Percentiles rank a stretch among this genome's conserved stretches.
Conservation (phyloP, 768 basidiomycete species). For the Leccinum fibrillosum region DNA sequence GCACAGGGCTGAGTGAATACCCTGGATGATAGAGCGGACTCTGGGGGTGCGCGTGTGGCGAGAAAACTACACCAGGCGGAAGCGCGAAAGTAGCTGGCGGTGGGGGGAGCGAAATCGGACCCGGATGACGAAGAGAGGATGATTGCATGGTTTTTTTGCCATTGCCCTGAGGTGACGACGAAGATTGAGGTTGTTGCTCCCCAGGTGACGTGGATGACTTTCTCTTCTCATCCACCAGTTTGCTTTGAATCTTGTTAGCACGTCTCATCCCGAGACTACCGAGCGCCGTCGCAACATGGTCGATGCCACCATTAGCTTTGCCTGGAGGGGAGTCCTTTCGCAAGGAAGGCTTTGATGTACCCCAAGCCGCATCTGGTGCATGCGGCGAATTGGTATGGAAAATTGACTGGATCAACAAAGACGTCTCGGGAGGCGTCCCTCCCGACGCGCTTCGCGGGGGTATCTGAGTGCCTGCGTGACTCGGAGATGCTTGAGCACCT, state of each 20-base stretch:
- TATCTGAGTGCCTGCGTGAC: not conserved
- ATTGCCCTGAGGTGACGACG: conserved; percentile 11
- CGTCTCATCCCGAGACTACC: conserved; percentile 31
- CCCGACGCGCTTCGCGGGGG: conserved; percentile 6
- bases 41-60: conserved; percentile 34
- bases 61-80: conserved; percentile 33
- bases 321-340: conserved; percentile 7
- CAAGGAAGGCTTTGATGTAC: conserved; percentile 12
- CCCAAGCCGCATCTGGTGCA: conserved; percentile 13
- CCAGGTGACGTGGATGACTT: conserved; percentile 4
- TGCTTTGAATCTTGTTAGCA: conserved; percentile 22
- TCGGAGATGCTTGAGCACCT: conserved; percentile 6
- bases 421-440: conserved; percentile 3
- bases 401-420: conserved; percentile 16
- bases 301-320: conserved; percentile 18
- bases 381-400: conserved; percentile 6
- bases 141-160: conserved; percentile 18
- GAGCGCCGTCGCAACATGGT: conserved; percentile 20
- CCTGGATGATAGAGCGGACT: conserved; percentile 41
- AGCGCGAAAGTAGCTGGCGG: conserved; percentile 50
- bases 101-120: conserved; percentile 67
- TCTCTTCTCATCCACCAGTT: conserved; percentile 25
- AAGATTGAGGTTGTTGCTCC: conserved; percentile 17
- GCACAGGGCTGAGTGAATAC: conserved; percentile 28
- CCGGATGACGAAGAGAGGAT: conserved; percentile 56